A percentile compares a stretch with the other conserved stretches of the same genome.
Evolutionary conservation across 176 grass and related monocot genomes (phyloP).

Genomic region (Typha latifolia): DNA sequence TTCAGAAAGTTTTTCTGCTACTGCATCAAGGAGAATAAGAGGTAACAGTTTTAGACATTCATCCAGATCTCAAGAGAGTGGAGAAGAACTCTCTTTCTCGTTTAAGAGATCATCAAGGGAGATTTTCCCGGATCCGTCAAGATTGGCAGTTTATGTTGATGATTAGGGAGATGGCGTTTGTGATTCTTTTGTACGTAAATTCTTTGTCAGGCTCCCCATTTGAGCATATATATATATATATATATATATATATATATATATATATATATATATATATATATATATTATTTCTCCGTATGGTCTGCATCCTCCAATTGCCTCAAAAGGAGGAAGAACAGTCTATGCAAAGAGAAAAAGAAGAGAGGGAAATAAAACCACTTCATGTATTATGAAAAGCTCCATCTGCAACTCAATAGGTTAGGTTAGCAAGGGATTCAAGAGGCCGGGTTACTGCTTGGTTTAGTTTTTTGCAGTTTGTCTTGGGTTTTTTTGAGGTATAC

Average conservation of each 20-base stretch:
- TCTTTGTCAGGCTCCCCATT: not conserved
- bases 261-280: too few relatives aligned
- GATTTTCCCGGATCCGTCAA: slow-evolving; percentile 25
- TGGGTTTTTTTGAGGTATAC: not conserved
- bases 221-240: too few relatives aligned
- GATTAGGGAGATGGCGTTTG: slow-evolving; percentile 2
- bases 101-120: slow-evolving; percentile 50
- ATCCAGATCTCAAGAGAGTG: slow-evolving; percentile 25
- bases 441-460: not conserved
- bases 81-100: slow-evolving; percentile 38
- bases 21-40: slow-evolving; percentile 13
- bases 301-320: not conserved
- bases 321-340: not conserved
- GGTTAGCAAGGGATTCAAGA: not conserved
- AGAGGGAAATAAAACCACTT: not conserved
- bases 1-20: slow-evolving; percentile 19
- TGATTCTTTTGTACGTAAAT: slow-evolving; percentile 22
- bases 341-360: not conserved
- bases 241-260: too few relatives aligned
- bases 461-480: not conserved
- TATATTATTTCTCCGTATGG: not conserved
- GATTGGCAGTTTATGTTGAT: slow-evolving; percentile 33
- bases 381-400: not conserved
- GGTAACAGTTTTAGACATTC: slow-evolving; percentile 25
- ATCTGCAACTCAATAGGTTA: not conserved